Percentiles rank a stretch among this genome's conserved stretches.
These are phyloP conservation scores for Choiromyces venosus DNA, from an alignment of 495 filamentous ascomycete genomes.

Conservation along the genomic window DNA sequence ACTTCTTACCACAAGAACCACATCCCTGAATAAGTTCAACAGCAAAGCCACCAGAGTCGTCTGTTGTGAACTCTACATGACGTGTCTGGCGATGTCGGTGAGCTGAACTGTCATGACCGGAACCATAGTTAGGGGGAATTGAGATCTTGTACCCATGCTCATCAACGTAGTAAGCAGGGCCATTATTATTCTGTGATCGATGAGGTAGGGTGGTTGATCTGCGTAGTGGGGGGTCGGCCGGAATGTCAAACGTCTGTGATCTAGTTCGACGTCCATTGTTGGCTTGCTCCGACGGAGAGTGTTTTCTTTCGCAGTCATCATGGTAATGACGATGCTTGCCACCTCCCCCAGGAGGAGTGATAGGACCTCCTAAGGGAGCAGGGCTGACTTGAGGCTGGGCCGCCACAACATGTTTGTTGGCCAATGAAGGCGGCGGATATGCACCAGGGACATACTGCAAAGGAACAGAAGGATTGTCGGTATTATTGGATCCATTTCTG, in stretches of 20 bases:
- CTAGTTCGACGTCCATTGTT: constrained; percentile 1
- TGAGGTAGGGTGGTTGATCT: neutral
- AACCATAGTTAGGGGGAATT: constrained; percentile 5
- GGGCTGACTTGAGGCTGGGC: neutral
- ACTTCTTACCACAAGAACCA: constrained; percentile 21
- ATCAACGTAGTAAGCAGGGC: constrained; percentile 23
- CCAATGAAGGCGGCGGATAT: neutral
- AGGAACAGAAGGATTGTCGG: constrained; percentile 14
- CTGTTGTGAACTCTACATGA: constrained; percentile 27
- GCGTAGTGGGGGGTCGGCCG: neutral
- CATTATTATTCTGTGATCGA: neutral
- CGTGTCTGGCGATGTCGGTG: constrained; percentile 21
- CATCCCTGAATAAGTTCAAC: constrained; percentile 23
- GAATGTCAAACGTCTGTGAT: neutral
- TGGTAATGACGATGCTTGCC: constrained; percentile 24
- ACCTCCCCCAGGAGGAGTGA: constrained; percentile 9
- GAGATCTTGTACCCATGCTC: constrained; percentile 24
- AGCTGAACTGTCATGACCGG: neutral
- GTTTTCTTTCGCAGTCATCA: constrained; percentile 16
- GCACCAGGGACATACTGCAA: constrained; percentile 10
- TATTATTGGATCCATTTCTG: constrained; percentile 11
- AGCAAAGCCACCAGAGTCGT: constrained; percentile 28
- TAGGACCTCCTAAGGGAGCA: neutral
- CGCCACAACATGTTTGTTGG: neutral
- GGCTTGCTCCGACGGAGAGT: neutral